Evolutionary conservation across 2,329 filamentous ascomycete genomes (phyloP).

Genomic region (Cryoendolithus antarcticus): DNA sequence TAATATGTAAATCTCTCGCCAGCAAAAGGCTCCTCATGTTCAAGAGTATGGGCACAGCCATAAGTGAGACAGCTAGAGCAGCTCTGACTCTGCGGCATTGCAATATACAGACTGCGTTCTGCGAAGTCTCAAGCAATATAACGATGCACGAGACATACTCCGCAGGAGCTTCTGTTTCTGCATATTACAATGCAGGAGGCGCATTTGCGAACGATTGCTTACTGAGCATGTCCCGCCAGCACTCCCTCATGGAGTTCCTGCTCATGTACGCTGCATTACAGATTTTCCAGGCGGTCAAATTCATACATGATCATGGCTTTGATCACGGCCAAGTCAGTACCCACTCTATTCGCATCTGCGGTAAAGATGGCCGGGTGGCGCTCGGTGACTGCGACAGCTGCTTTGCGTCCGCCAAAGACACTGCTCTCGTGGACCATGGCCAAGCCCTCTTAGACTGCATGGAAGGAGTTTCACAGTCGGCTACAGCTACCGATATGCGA

Average conservation of each 20-base stretch:
- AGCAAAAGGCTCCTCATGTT: neutral
- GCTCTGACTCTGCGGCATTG: neutral
- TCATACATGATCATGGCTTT: neutral
- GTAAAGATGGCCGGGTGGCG: neutral
- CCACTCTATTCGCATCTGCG: conserved; percentile 1
- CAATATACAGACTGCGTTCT: neutral
- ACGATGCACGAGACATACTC: neutral
- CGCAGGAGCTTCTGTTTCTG: neutral
- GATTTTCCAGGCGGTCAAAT: neutral
- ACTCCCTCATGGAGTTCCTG: neutral
- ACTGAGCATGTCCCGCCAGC: neutral
- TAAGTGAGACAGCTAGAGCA: neutral
- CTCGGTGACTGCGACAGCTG: conserved; percentile 1
- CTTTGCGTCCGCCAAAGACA: neutral
- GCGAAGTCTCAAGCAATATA: neutral
- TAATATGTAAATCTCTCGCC: neutral
- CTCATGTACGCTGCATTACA: neutral
- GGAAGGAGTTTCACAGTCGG: neutral
- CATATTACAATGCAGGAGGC: neutral
- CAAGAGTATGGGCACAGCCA: neutral
- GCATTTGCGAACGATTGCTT: neutral
- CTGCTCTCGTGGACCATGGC: neutral
- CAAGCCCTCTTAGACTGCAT: neutral
- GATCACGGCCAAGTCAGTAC: neutral
- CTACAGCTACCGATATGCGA: neutral